These are phyloP conservation scores for Didymella segeticola DNA, from an alignment of 2,329 filamentous ascomycete species.

Conservation along the genomic window DNA sequence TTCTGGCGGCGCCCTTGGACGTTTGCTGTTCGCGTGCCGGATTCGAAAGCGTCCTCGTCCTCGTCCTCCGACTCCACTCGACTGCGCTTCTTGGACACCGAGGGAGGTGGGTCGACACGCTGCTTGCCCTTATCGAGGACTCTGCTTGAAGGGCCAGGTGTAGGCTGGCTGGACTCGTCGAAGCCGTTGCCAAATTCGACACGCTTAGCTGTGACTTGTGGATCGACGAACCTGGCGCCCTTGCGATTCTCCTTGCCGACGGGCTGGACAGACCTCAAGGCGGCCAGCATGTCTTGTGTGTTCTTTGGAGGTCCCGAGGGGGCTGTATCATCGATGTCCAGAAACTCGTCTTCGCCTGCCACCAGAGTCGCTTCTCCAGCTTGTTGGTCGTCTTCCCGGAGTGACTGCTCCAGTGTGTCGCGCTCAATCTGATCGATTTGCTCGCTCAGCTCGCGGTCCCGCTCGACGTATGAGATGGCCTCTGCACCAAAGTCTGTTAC, in stretches of 20 bases:
- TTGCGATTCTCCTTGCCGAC: constrained; percentile 46
- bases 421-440: constrained; percentile 4
- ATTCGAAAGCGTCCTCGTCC: constrained; percentile 52
- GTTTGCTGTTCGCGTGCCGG: constrained; percentile 44
- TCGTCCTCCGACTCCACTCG: constrained; percentile 29
- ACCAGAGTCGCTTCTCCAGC: constrained; percentile 14
- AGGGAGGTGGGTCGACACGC: constrained; percentile 32
- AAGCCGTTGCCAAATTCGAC: constrained; percentile 50
- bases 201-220: constrained; percentile 47
- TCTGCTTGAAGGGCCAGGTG: constrained; percentile 31
- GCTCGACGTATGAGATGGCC: neutral
- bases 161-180: constrained; percentile 38
- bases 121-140: constrained; percentile 33
- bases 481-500: constrained; percentile 12
- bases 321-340: constrained; percentile 8
- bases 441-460: neutral
- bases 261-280: constrained; percentile 26
- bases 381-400: constrained; percentile 11
- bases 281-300: constrained; percentile 28
- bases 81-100: constrained; percentile 25
- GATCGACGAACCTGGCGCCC: constrained; percentile 39
- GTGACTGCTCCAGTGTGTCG: constrained; percentile 9
- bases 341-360: constrained; percentile 16
- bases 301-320: constrained; percentile 28
- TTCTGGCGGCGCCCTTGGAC: constrained; percentile 46